Evolutionary conservation across 352 stramenopile species (phyloP), one percentile per base, ranked within the genome.

Genomic region (Phytophthora pluvialis): DNA sequence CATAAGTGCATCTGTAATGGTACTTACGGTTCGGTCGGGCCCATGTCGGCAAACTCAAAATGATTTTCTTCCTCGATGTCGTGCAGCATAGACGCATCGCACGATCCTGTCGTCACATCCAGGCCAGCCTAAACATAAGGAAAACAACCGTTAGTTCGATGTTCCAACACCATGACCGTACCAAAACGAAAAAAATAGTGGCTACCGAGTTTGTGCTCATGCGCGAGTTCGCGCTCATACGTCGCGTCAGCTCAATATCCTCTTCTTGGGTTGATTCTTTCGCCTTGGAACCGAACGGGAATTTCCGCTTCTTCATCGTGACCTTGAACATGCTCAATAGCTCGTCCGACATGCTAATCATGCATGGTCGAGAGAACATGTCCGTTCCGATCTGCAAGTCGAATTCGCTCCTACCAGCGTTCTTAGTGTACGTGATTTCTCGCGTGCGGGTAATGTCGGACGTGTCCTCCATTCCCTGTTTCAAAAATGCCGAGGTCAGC

Each of bases 261-360:
- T 86, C 63, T 0, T 38, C 29, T 74, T 75, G 31, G 66, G 66
- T 51, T 51, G 55, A 12, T 56, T 72, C 28, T 73, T 64, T 58
- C 7, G 74, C 46, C 26, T 69, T 70, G 1, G 44, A 61, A 25
- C 74, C 61, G 53, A 93, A 93, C 29, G 81, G 86, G 42, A 94
- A 90, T 48, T 91, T 96, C 15, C 76, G 74, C 73, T 94, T 94
- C 70, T 87, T 93, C 89, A 95, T 95, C 1, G 84, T 95, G 48
- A 83, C 60, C 53, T 81, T 80, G 50, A 94, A 95, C 87, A 97
- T 93, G 13, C 32, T 42, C 1, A 95, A 62, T 13, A 94, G 55
- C 6, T 84, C 70, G 1, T 91, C 77, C 0, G 86, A 70, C 49
- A 96, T 77, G n/a, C 76, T 69, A 3, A 68, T 43, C 16, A 85